These are phyloP conservation scores for Ceriops zippeliana DNA, from an alignment of 345 rosid species.

Conservation along the genomic window DNA sequence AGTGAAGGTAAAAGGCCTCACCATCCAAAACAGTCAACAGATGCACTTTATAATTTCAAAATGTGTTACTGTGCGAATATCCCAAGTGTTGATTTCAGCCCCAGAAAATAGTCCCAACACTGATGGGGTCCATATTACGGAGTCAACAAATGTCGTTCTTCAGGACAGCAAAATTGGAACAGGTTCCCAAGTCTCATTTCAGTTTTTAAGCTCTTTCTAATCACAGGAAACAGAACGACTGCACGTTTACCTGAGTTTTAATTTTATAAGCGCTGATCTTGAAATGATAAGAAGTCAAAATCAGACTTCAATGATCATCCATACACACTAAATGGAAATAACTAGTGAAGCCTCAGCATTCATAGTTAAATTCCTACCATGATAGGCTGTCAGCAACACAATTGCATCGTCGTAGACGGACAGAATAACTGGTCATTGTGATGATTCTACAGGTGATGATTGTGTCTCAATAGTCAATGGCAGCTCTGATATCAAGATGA, in stretches of 20 bases:
- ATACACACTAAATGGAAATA: background rate
- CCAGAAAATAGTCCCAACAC: constrained; percentile 97
- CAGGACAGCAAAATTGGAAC: constrained; percentile 95
- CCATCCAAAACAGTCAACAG: constrained; percentile 90
- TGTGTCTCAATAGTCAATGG: constrained; percentile 87
- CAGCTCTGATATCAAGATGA: constrained; percentile 77
- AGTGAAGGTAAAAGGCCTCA: constrained; percentile 65
- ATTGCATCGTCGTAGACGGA: background rate
- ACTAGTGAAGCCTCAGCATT: background rate
- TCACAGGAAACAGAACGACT: background rate
- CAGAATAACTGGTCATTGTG: constrained; percentile 5
- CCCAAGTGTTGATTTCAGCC: constrained; percentile 60
- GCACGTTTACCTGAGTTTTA: background rate
- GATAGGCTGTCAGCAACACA: background rate
- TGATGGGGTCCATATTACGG: constrained; percentile 88
- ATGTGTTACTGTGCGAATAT: constrained; percentile 57
- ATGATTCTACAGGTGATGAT: constrained; percentile 70
- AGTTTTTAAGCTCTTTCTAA: background rate
- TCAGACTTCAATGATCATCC: background rate
- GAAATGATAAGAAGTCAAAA: background rate
- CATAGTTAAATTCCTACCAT: background rate
- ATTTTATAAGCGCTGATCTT: background rate
- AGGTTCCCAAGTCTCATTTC: constrained; percentile 49
- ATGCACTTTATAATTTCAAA: constrained; percentile 81
- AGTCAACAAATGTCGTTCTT: constrained; percentile 65